A percentile compares a stretch with the other conserved stretches of the same genome.
Evolutionary conservation across 371 early-diverging fungal species (phyloP).

Genomic region (Chytridiales sp.): DNA sequence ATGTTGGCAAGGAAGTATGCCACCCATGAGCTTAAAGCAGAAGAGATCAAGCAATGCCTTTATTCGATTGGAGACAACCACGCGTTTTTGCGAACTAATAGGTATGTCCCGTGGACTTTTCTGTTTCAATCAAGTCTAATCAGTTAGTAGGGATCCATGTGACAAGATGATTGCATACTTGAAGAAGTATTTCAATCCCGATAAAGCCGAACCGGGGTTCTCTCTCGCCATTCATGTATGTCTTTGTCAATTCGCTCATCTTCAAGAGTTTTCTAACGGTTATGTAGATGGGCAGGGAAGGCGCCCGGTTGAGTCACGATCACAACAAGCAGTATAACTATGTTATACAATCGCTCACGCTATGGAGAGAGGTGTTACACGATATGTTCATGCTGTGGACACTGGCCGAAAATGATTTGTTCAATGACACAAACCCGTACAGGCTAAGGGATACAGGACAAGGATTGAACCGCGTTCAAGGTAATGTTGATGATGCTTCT

Average conservation of each 20-base stretch:
- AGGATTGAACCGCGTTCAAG: constrained; percentile 75
- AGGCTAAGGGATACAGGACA: constrained; percentile 93
- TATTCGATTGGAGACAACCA: constrained; percentile 96
- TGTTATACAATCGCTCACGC: constrained; percentile 87
- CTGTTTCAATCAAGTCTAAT: neutral
- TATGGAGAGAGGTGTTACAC: constrained; percentile 93
- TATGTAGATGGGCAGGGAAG: constrained; percentile 63
- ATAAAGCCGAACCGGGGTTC: constrained; percentile 50
- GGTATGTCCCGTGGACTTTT: constrained; percentile 11
- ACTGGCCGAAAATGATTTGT: constrained; percentile 84
- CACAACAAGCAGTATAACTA: constrained; percentile 92
- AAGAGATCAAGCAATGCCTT: constrained; percentile 82
- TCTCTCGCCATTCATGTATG: constrained; percentile 74
- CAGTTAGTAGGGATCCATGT: constrained; percentile 76
- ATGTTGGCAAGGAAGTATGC: constrained; percentile 76
- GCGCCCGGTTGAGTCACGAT: constrained; percentile 88
- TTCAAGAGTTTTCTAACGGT: constrained; percentile 14
- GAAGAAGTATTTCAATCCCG: constrained; percentile 63
- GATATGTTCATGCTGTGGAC: constrained; percentile 94
- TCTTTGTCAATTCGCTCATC: neutral
- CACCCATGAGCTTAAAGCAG: constrained; percentile 43
- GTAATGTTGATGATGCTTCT: constrained; percentile 17
- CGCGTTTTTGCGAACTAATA: constrained; percentile 74
- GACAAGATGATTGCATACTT: constrained; percentile 85
- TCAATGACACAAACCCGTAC: constrained; percentile 69